Conservation (phyloP, 345 rosid species). For the Salix caprea region DNA sequence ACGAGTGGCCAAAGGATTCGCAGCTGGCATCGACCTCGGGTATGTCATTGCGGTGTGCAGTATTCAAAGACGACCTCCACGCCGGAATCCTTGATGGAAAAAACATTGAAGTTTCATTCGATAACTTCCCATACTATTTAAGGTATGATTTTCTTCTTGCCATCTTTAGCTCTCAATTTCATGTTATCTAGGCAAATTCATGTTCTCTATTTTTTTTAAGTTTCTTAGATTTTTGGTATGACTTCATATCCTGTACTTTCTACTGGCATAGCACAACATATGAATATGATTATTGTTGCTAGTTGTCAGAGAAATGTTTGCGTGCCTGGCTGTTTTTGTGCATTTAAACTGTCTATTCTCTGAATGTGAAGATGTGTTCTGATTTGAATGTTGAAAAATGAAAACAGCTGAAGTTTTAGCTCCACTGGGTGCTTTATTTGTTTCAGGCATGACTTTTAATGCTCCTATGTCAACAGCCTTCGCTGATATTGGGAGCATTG, state of each 20-base stretch:
- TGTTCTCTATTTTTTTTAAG: background rate
- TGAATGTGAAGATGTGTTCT: background rate
- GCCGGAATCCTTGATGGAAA: slow-evolving; percentile 80
- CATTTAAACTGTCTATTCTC: background rate
- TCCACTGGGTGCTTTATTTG: background rate
- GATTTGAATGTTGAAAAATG: background rate
- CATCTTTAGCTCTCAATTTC: slow-evolving; percentile 8
- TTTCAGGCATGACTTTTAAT: background rate
- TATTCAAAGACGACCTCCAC: slow-evolving; percentile 55
- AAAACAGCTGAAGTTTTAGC: background rate
- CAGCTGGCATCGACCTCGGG: slow-evolving; percentile 61
- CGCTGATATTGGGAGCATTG: background rate
- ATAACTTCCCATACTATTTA: slow-evolving; percentile 77
- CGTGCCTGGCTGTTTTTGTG: background rate
- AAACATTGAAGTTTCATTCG: slow-evolving; percentile 65
- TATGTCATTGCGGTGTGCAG: slow-evolving; percentile 47
- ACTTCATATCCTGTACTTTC: background rate
- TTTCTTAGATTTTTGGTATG: background rate
- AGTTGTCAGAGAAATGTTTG: background rate
- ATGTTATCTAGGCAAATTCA: background rate
- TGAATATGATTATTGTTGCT: background rate
- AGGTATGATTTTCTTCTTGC: slow-evolving; percentile 42
- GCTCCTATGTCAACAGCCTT: background rate
- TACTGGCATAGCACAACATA: background rate
- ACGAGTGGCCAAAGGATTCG: slow-evolving; percentile 57